Evolutionary conservation across 495 filamentous ascomycete species (phyloP).

Genomic region (Aspergillus taichungensis): DNA sequence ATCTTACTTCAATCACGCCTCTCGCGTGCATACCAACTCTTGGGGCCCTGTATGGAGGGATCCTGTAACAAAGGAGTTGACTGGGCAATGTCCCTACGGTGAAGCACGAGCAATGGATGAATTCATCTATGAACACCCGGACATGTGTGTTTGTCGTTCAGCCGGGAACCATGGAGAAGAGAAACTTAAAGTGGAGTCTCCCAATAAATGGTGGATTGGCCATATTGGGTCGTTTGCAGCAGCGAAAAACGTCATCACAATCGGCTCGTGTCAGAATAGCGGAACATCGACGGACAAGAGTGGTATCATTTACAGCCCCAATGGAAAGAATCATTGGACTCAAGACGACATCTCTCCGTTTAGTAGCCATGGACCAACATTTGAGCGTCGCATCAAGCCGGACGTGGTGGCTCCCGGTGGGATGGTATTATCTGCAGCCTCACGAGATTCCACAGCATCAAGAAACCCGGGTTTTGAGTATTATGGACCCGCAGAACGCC

Average conservation of each 20-base stretch:
- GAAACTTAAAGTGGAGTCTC: background rate
- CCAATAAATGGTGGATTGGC: too few species aligned
- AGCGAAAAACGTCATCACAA: constrained; percentile 2
- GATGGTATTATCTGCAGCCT: constrained; percentile 2
- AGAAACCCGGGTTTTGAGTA: background rate
- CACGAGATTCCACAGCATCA: too few species aligned
- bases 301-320: background rate
- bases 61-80: too few species aligned
- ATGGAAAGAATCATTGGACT: background rate
- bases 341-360: constrained; percentile 3
- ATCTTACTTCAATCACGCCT: background rate
- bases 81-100: background rate
- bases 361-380: constrained; percentile 7
- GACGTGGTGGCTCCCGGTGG: constrained; percentile 6
- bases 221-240: constrained; percentile 1
- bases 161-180: background rate
- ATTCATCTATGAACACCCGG: constrained; percentile 2
- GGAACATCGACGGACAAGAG: background rate
- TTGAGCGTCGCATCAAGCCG: constrained; percentile 3
- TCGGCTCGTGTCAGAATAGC: constrained; percentile 1
- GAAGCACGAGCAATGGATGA: background rate
- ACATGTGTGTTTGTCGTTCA: constrained; percentile 1
- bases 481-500: constrained; percentile 1
- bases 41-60: too few species aligned
- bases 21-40: constrained; percentile 4